Conservation (phyloP, 805 yeast genomes). For the Ogataea corticis region DNA sequence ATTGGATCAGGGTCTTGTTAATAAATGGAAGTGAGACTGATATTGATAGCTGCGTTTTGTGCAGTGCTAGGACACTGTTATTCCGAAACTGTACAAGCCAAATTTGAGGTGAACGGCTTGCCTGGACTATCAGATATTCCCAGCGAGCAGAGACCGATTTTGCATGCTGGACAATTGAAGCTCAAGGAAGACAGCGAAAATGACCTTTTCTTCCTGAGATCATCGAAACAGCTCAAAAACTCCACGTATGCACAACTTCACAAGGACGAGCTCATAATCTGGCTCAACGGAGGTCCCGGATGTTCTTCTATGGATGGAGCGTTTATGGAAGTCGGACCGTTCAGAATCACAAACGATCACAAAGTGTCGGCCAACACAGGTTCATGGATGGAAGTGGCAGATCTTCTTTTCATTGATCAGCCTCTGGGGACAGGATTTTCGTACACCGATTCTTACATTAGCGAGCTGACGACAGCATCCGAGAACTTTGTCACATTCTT, state of each 20-base stretch:
- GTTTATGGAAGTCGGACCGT: conserved; percentile 87
- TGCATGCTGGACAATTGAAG: conserved; percentile 70
- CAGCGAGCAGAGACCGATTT: conserved; percentile 40
- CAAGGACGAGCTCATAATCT: conserved; percentile 55
- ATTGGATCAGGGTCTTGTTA: too few species aligned
- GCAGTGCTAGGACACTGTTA: neutral
- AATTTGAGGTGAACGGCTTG: conserved; percentile 22
- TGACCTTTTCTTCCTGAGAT: conserved; percentile 78
- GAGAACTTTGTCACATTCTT: conserved; percentile 65
- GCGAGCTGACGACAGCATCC: conserved; percentile 57
- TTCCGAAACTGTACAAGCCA: conserved; percentile 5
- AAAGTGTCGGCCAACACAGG: conserved; percentile 60
- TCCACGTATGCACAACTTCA: conserved; percentile 2
- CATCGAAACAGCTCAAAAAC: conserved; percentile 30
- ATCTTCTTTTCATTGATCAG: conserved; percentile 86
- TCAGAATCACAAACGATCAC: conserved; percentile 50
- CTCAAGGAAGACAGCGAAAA: conserved; percentile 53
- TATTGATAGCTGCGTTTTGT: neutral
- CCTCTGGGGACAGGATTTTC: conserved; percentile 95
- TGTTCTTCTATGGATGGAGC: conserved; percentile 99
- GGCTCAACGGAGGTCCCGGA: conserved; percentile 99
- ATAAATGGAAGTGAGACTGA: neutral
- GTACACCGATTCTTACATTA: conserved; percentile 53
- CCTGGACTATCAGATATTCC: conserved; percentile 31
- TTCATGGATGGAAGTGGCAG: conserved; percentile 80